Evolutionary conservation across 441 rosid genomes (phyloP), one percentile per base, ranked within the genome.

Genomic region (Arabidopsis lyrata): DNA sequence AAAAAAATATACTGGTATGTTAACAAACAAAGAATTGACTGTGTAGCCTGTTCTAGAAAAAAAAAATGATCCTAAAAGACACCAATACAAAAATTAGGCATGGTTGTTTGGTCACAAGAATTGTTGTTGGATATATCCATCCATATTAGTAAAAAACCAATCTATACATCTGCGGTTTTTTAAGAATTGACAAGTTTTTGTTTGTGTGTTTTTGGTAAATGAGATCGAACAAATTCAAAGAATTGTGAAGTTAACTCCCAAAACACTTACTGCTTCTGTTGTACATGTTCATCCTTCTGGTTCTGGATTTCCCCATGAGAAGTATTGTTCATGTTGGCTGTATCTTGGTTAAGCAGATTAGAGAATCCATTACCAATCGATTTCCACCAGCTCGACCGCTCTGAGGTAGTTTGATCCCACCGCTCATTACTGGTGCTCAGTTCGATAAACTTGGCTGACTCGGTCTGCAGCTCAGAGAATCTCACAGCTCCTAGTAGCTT

Each of bases 291-390:
- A 74, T 53, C 58, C 59, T 82, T 89, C 41, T 45, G 73, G 50
- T 82, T 89, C 41, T 45, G 73, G 50, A 66, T 78, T 31, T 70
- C 9, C 14, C 81, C 68, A 75, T 75, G 71, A 39, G 69, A 36
- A 57, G 70, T 16, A 29, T 81, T 77, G 73, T 48, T 79, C 64
- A 73, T 74, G 68, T 87, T 95, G 63, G 78, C 83, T 70, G 88
- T 84, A 58, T 87, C 88, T 34, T 84, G 88, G 73, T 75, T 55
- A 63, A 91, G 87, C 61, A 93, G 80, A 47, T 80, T 75, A n/a
- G 98, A 86, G 83, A 94, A 87, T 5, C 98, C 97, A 61, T 80
- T 86, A 22, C 95, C 98, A 31, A 93, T 45, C 39, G 99, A 88
- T 79, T 84, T 88, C 99, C 95, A 95, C 61, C 90, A 83, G 47